phyloP scores from a whole-genome alignment of 768 basidiomycete species.

The Lactifluus piperatus region DNA sequence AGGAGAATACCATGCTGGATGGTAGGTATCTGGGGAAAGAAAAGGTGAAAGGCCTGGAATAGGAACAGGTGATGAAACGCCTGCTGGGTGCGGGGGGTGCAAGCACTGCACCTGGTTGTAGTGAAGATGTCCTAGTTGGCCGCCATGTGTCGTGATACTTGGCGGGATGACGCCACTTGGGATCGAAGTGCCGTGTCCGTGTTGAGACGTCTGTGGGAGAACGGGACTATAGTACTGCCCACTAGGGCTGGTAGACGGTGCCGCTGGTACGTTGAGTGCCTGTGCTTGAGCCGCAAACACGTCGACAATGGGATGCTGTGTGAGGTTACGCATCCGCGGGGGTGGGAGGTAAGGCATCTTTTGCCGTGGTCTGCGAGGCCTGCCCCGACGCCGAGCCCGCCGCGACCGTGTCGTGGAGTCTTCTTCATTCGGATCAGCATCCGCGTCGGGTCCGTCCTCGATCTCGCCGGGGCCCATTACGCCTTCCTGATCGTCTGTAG shows the following conservation, averaged over 20 bases:
- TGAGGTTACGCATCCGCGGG: constrained; percentile 8
- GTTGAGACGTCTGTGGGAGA: neutral
- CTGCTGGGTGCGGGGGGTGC: neutral
- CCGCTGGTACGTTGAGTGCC: neutral
- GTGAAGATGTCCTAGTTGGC: neutral
- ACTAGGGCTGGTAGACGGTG: neutral
- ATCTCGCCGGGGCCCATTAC: neutral
- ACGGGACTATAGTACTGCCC: neutral
- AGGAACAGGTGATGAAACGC: neutral
- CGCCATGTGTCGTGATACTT: neutral
- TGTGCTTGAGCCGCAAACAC: neutral
- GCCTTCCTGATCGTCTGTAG: constrained; percentile 6
- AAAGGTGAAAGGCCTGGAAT: neutral
- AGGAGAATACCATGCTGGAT: neutral
- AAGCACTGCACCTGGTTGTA: neutral
- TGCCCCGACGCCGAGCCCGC: constrained; percentile 3
- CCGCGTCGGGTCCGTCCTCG: neutral
- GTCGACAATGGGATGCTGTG: neutral
- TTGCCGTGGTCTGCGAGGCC: constrained; percentile 1
- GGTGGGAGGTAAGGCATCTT: constrained; percentile 8
- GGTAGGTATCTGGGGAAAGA: neutral
- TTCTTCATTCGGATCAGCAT: neutral
- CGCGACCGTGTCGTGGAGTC: neutral
- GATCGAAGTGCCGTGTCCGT: neutral
- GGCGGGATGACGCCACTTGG: neutral